These are phyloP conservation scores for Volvariella volvacea DNA, from an alignment of 1,284 basidiomycete species.

Conservation along the genomic window DNA sequence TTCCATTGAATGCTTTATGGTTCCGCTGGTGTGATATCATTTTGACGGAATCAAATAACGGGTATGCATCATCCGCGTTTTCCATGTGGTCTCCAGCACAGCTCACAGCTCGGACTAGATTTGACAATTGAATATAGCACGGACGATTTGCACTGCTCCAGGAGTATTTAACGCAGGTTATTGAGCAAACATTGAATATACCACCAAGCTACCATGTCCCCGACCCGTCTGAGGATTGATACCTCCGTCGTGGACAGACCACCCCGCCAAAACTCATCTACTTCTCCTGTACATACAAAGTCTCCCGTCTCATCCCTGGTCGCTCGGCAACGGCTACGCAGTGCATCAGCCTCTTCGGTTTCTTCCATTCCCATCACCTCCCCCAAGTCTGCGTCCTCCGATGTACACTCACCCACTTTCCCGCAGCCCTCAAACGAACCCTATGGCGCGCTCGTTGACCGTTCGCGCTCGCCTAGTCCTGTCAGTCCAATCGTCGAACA, in stretches of 20 bases:
- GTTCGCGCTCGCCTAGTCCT: slow-evolving; percentile 27
- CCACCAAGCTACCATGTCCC: neutral
- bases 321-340: neutral
- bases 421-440: neutral
- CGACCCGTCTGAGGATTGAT: slow-evolving; percentile 4
- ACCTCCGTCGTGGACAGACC: slow-evolving; percentile 1
- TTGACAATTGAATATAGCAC: too few species aligned
- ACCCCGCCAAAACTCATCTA: slow-evolving; percentile 1
- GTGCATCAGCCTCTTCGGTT: slow-evolving; percentile 3
- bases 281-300: slow-evolving; percentile 1
- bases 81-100: too few species aligned
- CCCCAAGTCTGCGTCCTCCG: slow-evolving; percentile 3
- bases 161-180: too few species aligned
- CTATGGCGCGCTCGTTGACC: neutral
- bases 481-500: slow-evolving; percentile 31
- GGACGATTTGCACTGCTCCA: too few species aligned
- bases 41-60: too few species aligned
- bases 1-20: too few species aligned
- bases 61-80: too few species aligned
- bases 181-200: too few species aligned
- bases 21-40: too few species aligned
- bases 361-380: slow-evolving; percentile 4
- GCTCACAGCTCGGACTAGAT: too few species aligned
- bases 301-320: neutral
- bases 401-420: slow-evolving; percentile 1